Base-by-base conservation (phyloP, 148 eudicot species). In the Diospyros lotus region DNA sequence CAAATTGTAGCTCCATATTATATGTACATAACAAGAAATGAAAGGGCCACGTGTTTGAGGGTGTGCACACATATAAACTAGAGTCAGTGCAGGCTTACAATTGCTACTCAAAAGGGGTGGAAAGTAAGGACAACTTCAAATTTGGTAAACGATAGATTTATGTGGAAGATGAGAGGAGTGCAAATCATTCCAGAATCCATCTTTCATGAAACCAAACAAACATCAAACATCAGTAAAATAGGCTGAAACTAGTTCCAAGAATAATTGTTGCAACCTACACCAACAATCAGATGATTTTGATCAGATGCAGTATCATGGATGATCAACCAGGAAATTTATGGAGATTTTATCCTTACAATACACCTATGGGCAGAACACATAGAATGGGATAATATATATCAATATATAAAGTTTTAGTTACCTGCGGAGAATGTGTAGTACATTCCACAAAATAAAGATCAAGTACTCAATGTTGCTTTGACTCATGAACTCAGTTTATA, bases 211-310 rank as follows among this genome's bases (percentile, higher is more conserved):
- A 8, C 18, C 10, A 48, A 67, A 46, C 56, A 67, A 67, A 67
- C 71, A 67, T 67, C 14, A 10, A 67, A 67, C 71, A 67, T 67
- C 14, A 10, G n/a, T 50, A 9, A 14, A 13, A 2, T 59, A 59
- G 3, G 9, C 2, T 8, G 0, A 67, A 67, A 28, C 2, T 38
- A 15, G 40, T 38, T 50, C 56, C 56, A 67, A 67, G 15, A 50
- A 67, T 41, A 67, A 48, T 46, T 67, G 71, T 42, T 67, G 70
- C 70, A 66, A 66, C 50, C 41, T 17, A 67, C 56, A 18, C 50
- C 6, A 48, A 67, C 71, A 17, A 9, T 67, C 56, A 48, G 70
- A 48, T 66, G 41, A 46, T 28, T 45, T 66, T 18, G 39, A 45
- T 40, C 44, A 18, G 15, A 14, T 3, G 6, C 6, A 56, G 60